Evolutionary conservation across 225 moss, liverwort and hornwort species (phyloP).

Genomic region (Neckera pumila): DNA sequence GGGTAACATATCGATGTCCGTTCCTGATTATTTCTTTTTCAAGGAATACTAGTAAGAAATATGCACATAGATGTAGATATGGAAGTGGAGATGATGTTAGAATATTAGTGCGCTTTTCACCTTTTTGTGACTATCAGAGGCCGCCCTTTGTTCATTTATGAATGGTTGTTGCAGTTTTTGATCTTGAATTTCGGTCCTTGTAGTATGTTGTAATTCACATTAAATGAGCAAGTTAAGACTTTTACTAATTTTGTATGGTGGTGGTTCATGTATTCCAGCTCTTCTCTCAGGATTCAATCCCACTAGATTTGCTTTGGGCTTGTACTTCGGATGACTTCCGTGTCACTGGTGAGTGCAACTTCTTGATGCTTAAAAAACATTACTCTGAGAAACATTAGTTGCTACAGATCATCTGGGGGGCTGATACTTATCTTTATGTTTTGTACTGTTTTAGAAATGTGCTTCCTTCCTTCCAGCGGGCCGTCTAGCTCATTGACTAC

Average conservation of each 20-base stretch:
- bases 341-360: constrained; percentile 4
- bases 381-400: neutral
- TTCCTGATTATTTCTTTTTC: neutral
- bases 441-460: neutral
- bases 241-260: neutral
- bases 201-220: neutral
- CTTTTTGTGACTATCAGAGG: neutral
- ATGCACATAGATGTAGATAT: neutral
- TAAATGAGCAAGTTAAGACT: neutral
- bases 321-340: constrained; percentile 59
- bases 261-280: constrained; percentile 18
- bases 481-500: neutral
- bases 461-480: neutral
- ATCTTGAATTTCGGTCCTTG: neutral
- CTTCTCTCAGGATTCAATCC: constrained; percentile 76
- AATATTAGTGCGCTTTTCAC: neutral
- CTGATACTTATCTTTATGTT: neutral
- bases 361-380: neutral
- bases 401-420: neutral
- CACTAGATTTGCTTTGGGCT: constrained; percentile 67
- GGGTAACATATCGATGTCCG: neutral
- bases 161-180: neutral
- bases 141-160: neutral
- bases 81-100: neutral
- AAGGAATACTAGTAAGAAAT: neutral